These are phyloP conservation scores for Purshia tridentata DNA, from an alignment of 306 rosid genomes.

Conservation along the genomic window DNA sequence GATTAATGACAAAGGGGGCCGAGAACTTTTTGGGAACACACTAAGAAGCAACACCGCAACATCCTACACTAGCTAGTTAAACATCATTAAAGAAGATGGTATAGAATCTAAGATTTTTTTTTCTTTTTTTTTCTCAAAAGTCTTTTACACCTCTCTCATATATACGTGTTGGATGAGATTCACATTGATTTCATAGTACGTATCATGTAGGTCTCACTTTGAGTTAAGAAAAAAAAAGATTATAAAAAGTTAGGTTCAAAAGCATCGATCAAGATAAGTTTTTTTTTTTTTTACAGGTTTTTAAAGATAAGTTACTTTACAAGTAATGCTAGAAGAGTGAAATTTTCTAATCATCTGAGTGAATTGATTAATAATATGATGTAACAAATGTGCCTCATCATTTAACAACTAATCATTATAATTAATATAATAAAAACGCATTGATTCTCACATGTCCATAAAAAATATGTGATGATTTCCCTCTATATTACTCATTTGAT, in stretches of 20 bases:
- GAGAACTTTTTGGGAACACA: slow-evolving; percentile 1
- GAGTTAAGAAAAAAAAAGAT: too few species aligned
- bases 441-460: not conserved
- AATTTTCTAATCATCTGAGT: too few species aligned
- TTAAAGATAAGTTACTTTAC: too few species aligned
- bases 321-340: too few species aligned
- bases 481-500: not conserved
- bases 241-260: too few species aligned
- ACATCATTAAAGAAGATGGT: not conserved
- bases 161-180: not conserved
- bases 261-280: too few species aligned
- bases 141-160: not conserved
- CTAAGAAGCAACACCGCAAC: slow-evolving; percentile 11
- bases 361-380: too few species aligned
- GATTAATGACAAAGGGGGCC: not conserved
- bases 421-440: not conserved
- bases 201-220: too few species aligned
- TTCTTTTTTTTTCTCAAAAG: not conserved
- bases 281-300: too few species aligned
- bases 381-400: not conserved
- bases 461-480: not conserved
- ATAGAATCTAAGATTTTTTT: not conserved
- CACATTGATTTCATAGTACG: too few species aligned
- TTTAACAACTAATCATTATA: not conserved
- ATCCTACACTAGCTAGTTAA: not conserved